Evolutionary conservation across 73 alveolate species (phyloP), one percentile per base, ranked within the genome.

Genomic region (Stentor roeselii): DNA sequence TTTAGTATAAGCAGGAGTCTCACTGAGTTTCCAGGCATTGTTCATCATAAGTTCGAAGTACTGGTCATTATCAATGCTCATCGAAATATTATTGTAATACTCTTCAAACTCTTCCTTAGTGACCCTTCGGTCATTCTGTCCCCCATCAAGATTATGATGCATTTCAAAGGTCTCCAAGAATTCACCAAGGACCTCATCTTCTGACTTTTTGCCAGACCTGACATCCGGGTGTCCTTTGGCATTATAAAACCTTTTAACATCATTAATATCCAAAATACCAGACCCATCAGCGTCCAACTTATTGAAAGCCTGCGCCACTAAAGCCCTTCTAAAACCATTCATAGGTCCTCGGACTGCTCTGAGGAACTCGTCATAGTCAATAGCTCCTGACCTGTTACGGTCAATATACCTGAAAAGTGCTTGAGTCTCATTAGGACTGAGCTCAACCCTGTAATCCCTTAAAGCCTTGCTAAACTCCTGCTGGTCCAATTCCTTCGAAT

Each of bases 221-320:
- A 90, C 98, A 58, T 93, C 98, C 14, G 98, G 97, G 86, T 95
- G 97, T 42, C 92, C 84, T n/a, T 85, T 41, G 3, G 93, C 90
- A 41, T 87, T 86, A 75, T 83, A 91, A 27, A 59, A 36, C 30
- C 93, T 89, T 80, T 86, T 91, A 50, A 91, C 82, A 67, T 91
- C 96, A 60, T 67, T 89, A 59, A 89, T 75, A 50, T 91, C 96
- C 36, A 91, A 75, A 67, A 37, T 42, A 34, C 96, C 96, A 60
- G 92, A 87, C 27, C 82, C 78, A 50, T 91, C 96, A 75, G 61
- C 75, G 67, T 91, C 96, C 36, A 91, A 76, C 39, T 78, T 89
- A 42, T 76, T 77, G 77, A 59, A 91, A 39, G 96, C 96, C 60
- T 89, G 76, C 41, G 87, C 86, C 39, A 91, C 96, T 36, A 91